phyloP scores from a whole-genome alignment of 1,284 basidiomycete genomes.

The Marasmius tenuissimus region DNA sequence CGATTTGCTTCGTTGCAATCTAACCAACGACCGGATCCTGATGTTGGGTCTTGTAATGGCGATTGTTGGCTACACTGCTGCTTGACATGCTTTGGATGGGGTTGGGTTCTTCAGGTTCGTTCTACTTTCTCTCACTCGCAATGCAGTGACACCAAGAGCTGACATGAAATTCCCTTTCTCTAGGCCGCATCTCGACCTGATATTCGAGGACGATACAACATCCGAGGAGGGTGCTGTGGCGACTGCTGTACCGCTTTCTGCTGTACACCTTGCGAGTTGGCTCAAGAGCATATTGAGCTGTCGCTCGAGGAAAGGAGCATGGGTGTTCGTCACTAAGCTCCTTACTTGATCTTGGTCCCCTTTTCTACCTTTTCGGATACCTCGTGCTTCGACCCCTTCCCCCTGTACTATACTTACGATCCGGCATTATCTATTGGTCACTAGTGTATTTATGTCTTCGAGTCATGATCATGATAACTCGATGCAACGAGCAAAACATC shows the following conservation, averaged over 20 bases:
- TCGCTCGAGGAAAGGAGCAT: conserved; percentile 30
- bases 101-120: conserved; percentile 25
- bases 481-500: no score
- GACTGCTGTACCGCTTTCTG: conserved; percentile 31
- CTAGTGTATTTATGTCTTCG: no score
- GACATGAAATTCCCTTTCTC: not conserved
- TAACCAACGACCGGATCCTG: conserved; percentile 8
- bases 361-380: not conserved
- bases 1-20: conserved; percentile 11
- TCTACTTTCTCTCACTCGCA: not conserved
- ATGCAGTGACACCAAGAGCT: not conserved
- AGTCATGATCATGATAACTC: no score
- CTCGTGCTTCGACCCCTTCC: no score
- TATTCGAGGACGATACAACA: conserved; percentile 33
- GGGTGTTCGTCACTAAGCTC: not conserved
- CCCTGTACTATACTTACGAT: no score
- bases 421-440: no score
- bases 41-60: conserved; percentile 4
- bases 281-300: conserved; percentile 36
- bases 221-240: conserved; percentile 25
- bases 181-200: conserved; percentile 27
- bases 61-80: conserved; percentile 1
- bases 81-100: not conserved
- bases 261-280: conserved; percentile 37
- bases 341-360: not conserved